These are phyloP conservation scores for Moricandia arvensis DNA, from an alignment of 345 rosid genomes.

Conservation along the genomic window DNA sequence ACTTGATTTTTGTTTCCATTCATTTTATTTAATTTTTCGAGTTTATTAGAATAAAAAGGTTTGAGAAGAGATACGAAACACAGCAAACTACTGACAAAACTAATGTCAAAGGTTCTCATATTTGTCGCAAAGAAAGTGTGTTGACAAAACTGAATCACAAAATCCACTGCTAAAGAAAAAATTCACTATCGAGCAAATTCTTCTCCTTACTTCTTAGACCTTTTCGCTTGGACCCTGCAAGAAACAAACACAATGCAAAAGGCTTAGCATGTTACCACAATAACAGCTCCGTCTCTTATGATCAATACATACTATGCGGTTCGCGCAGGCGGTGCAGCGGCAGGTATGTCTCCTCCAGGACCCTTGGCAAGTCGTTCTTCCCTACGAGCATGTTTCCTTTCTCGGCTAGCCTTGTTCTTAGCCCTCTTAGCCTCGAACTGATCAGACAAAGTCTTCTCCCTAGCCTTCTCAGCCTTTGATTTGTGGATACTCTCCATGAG, in stretches of 20 bases:
- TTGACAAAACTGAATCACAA: conserved; percentile 21
- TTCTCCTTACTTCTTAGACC: conserved; percentile 53
- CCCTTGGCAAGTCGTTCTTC: conserved; percentile 93
- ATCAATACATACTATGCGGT: conserved; percentile 39
- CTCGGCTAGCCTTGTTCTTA: conserved; percentile 96
- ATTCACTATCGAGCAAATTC: not conserved
- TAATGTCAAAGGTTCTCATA: conserved; percentile 4
- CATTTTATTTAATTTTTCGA: too few species aligned
- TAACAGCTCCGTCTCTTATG: not conserved
- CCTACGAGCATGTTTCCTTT: conserved; percentile 80
- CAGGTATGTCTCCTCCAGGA: conserved; percentile 54
- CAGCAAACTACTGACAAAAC: conserved; percentile 5
- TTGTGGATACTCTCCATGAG: conserved; percentile 97
- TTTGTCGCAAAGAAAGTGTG: not conserved
- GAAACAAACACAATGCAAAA: not conserved
- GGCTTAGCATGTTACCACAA: not conserved
- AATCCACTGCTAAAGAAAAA: not conserved
- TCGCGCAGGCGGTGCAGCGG: conserved; percentile 44
- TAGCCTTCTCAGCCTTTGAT: conserved; percentile 93
- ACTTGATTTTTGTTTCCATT: too few species aligned
- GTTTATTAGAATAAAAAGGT: too few species aligned
- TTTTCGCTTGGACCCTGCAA: conserved; percentile 46
- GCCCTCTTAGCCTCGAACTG: conserved; percentile 96
- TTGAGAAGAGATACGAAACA: not conserved
- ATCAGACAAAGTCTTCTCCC: conserved; percentile 90